Percentiles rank a stretch among this genome's conserved stretches.
These are phyloP conservation scores for Termitomyces titanicus DNA, from an alignment of 768 basidiomycete genomes.

Conservation along the genomic window DNA sequence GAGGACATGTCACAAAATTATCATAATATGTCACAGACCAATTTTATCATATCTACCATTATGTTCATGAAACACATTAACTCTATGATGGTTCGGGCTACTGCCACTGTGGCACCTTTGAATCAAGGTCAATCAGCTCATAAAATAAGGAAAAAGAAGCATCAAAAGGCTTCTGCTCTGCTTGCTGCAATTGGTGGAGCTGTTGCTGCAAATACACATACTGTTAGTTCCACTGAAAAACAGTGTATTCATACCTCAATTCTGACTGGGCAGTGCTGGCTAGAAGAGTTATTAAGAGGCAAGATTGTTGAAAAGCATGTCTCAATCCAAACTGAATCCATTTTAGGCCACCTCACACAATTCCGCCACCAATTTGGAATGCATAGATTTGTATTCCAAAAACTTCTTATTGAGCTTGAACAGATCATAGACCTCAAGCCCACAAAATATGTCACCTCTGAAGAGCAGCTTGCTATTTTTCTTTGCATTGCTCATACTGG, in stretches of 20 bases:
- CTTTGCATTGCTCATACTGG: slow-evolving; percentile 26
- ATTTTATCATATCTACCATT: too few relatives aligned
- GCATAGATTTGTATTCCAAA: slow-evolving; percentile 21
- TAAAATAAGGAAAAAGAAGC: background rate
- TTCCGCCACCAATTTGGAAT: slow-evolving; percentile 24
- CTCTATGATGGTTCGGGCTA: too few relatives aligned
- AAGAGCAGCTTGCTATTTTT: slow-evolving; percentile 38
- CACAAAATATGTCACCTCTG: slow-evolving; percentile 20
- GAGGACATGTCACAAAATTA: too few relatives aligned
- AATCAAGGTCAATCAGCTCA: too few relatives aligned
- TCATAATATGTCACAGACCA: too few relatives aligned
- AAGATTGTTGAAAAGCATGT: background rate
- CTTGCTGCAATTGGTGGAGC: background rate
- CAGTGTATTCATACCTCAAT: slow-evolving; percentile 19
- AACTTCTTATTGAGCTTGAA: slow-evolving; percentile 22
- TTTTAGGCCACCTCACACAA: slow-evolving; percentile 20
- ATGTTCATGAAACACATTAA: too few relatives aligned
- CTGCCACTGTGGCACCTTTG: too few relatives aligned
- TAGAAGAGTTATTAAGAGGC: slow-evolving; percentile 19
- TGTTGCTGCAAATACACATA: background rate
- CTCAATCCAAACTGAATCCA: background rate
- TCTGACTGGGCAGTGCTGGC: slow-evolving; percentile 21
- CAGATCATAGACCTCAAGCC: background rate
- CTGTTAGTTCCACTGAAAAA: background rate
- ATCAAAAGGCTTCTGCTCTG: background rate